Evolutionary conservation across 2,329 filamentous ascomycete species (phyloP).

Genomic region (Penicillium paneum): DNA sequence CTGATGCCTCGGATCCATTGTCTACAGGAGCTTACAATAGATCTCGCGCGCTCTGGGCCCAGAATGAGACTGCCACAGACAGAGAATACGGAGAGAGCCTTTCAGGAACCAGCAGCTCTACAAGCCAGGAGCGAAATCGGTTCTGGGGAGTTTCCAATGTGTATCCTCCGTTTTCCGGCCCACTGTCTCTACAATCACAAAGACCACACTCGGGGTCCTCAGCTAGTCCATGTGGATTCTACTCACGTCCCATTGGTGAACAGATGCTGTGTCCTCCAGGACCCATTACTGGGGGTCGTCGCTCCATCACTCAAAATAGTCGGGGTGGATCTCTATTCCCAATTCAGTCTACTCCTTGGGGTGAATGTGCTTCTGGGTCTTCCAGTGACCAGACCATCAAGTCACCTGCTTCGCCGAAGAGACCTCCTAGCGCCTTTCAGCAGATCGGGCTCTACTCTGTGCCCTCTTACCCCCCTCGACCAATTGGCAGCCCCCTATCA

Average conservation of each 20-base stretch:
- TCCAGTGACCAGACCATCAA: conserved; percentile 25
- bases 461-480: conserved; percentile 52
- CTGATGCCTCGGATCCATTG: conserved; percentile 45
- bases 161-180: conserved; percentile 20
- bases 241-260: conserved; percentile 31
- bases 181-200: conserved; percentile 28
- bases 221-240: conserved; percentile 25
- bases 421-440: conserved; percentile 33
- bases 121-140: conserved; percentile 29
- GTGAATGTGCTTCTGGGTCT: conserved; percentile 28
- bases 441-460: conserved; percentile 37
- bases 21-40: conserved; percentile 43
- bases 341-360: conserved; percentile 34
- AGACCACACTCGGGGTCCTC: conserved; percentile 38
- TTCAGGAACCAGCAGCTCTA: conserved; percentile 17
- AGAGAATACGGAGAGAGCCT: conserved; percentile 28
- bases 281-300: conserved; percentile 27
- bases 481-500: conserved; percentile 64
- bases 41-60: conserved; percentile 34
- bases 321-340: conserved; percentile 35
- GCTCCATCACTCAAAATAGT: conserved; percentile 31
- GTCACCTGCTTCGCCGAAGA: conserved; percentile 26
- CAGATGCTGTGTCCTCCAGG: conserved; percentile 30
- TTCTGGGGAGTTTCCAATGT: conserved; percentile 30
- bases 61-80: conserved; percentile 25